Conservation (phyloP, 2,329 filamentous ascomycete genomes). For the Aquanectria penicillioides region DNA sequence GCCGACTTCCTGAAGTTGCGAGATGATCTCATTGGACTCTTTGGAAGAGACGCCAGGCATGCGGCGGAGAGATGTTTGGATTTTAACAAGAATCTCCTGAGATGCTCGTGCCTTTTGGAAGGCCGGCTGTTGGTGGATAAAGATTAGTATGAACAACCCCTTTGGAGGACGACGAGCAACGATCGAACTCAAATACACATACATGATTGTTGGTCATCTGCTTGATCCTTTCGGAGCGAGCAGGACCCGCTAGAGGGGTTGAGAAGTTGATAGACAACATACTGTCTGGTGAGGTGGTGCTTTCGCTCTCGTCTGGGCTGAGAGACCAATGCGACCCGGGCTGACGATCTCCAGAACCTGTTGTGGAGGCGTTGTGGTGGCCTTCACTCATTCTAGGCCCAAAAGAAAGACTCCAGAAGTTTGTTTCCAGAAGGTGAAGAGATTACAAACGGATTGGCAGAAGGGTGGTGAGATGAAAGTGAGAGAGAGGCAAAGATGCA, state of each 20-base stretch:
- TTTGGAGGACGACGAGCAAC: background rate
- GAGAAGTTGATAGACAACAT: constrained; percentile 53
- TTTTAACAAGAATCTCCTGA: constrained; percentile 50
- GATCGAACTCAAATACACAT: constrained; percentile 22
- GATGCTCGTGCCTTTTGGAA: constrained; percentile 46
- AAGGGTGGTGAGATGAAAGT: background rate
- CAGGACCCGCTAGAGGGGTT: constrained; percentile 50
- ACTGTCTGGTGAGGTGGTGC: constrained; percentile 2
- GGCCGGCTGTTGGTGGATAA: constrained; percentile 41
- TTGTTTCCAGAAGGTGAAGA: background rate
- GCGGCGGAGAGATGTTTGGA: constrained; percentile 51
- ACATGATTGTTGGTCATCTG: constrained; percentile 53
- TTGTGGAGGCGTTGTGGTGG: background rate
- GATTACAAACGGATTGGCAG: background rate
- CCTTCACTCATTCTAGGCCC: constrained; percentile 16
- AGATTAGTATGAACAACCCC: background rate
- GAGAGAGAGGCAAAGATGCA: background rate
- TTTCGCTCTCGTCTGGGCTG: background rate
- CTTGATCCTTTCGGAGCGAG: constrained; percentile 49
- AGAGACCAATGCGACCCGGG: constrained; percentile 6
- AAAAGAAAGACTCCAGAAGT: constrained; percentile 5
- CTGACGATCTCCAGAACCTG: background rate
- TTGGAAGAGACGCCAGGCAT: constrained; percentile 51
- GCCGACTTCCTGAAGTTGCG: constrained; percentile 49
- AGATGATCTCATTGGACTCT: constrained; percentile 48